A percentile compares a stretch with the other conserved stretches of the same genome.
Evolutionary conservation across 768 basidiomycete genomes (phyloP).

Genomic region (Suillus luteus): DNA sequence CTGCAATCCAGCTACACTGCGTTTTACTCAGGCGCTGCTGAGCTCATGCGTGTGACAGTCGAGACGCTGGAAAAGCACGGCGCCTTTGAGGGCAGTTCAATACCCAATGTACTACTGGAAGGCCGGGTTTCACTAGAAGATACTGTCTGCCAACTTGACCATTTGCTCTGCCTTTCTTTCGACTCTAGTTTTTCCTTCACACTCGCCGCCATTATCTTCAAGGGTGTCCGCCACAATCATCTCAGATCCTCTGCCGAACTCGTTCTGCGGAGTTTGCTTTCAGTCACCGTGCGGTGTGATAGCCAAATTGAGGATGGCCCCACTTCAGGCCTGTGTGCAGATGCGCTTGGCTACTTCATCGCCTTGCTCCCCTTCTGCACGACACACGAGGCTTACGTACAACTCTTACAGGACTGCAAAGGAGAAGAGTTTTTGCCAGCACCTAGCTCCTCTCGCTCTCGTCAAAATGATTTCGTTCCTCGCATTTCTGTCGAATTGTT

Average conservation of each 20-base stretch:
- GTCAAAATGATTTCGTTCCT: constrained; percentile 50
- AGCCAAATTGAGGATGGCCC: constrained; percentile 40
- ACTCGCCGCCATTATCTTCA: constrained; percentile 81
- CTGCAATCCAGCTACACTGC: constrained; percentile 75
- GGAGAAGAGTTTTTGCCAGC: constrained; percentile 49
- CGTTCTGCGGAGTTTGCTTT: constrained; percentile 62
- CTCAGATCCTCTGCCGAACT: constrained; percentile 63
- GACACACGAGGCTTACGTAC: constrained; percentile 53
- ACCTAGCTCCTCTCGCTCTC: constrained; percentile 38
- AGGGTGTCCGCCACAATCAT: constrained; percentile 73
- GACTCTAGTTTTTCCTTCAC: constrained; percentile 80
- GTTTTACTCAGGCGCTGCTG: constrained; percentile 68
- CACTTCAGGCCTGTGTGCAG: constrained; percentile 49
- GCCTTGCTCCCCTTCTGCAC: constrained; percentile 74
- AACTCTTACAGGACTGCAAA: constrained; percentile 63
- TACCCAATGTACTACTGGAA: constrained; percentile 61
- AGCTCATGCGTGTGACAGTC: constrained; percentile 64
- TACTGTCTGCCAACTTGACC: constrained; percentile 70
- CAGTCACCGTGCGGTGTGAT: constrained; percentile 54
- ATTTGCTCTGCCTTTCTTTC: constrained; percentile 73
- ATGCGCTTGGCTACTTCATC: constrained; percentile 77
- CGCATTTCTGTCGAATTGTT: constrained; percentile 58
- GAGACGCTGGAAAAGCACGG: constrained; percentile 64
- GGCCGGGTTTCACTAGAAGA: constrained; percentile 67
- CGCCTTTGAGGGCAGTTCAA: constrained; percentile 53